A percentile compares a stretch with the other conserved stretches of the same genome.
Conservation (phyloP, 1,139 yeast genomes). For the Kluyveromyces marxianus region DNA sequence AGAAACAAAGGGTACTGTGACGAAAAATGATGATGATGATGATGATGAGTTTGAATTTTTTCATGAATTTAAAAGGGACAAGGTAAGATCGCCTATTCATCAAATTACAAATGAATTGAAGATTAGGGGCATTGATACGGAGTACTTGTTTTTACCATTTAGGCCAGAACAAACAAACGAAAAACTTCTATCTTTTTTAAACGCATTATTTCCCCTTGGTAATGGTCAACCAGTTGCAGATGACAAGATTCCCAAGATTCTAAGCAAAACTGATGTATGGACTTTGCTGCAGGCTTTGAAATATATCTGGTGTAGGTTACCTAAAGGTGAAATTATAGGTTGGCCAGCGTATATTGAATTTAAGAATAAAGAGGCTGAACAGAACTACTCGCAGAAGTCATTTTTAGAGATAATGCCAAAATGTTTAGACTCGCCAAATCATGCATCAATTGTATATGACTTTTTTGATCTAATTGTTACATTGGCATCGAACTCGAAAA, state of each 20-base stretch:
- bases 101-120: constrained; percentile 59
- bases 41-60: constrained; percentile 33
- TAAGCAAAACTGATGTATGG: constrained; percentile 49
- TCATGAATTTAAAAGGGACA: constrained; percentile 54
- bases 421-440: constrained; percentile 75
- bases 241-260: constrained; percentile 33
- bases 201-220: constrained; percentile 47
- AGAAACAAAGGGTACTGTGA: not conserved
- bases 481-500: constrained; percentile 75
- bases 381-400: constrained; percentile 60
- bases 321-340: constrained; percentile 73
- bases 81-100: constrained; percentile 58
- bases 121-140: constrained; percentile 42
- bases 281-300: constrained; percentile 68
- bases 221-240: constrained; percentile 37
- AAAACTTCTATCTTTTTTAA: constrained; percentile 46
- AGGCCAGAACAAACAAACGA: constrained; percentile 56
- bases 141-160: constrained; percentile 62
- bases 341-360: constrained; percentile 78
- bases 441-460: constrained; percentile 83
- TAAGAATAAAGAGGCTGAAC: constrained; percentile 55
- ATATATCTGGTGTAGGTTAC: constrained; percentile 80
- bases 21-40: constrained; percentile 9
- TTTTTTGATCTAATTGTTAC: constrained; percentile 75
- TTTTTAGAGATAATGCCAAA: constrained; percentile 77